Conservation (phyloP, 2,329 filamentous ascomycete species). For the Aspergillus glaucus region DNA sequence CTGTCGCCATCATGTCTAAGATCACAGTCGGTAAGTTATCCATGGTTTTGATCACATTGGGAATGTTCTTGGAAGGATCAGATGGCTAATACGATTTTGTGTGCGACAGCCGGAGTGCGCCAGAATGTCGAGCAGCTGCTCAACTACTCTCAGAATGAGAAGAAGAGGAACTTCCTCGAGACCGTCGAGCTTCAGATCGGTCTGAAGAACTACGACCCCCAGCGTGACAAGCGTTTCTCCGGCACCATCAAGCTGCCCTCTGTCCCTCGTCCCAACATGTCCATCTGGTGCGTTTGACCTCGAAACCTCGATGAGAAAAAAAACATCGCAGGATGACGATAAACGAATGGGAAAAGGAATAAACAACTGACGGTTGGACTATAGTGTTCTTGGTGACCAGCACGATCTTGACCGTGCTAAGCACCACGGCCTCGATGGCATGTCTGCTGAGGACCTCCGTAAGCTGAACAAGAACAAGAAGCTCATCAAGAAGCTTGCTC, state of each 20-base stretch:
- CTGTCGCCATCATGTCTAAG: constrained; percentile 59
- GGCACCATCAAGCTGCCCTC: constrained; percentile 94
- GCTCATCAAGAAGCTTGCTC: constrained; percentile 99
- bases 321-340: neutral
- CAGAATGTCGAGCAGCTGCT: constrained; percentile 88
- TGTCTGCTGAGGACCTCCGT: constrained; percentile 98
- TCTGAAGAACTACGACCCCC: constrained; percentile 97
- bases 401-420: constrained; percentile 99
- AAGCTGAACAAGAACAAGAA: constrained; percentile 99
- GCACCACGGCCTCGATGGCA: constrained; percentile 96
- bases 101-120: constrained; percentile 73
- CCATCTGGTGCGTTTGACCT: constrained; percentile 59
- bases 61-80: neutral
- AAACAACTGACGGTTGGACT: constrained; percentile 10
- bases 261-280: constrained; percentile 86
- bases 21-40: constrained; percentile 50
- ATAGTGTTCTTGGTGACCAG: constrained; percentile 78
- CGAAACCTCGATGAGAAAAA: constrained; percentile 1
- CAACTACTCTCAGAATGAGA: constrained; percentile 88
- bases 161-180: constrained; percentile 98
- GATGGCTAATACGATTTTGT: constrained; percentile 5
- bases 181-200: constrained; percentile 79
- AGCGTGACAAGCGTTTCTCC: constrained; percentile 99
- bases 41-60: neutral
- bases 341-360: neutral